Conservation (phyloP, 2,329 filamentous ascomycete species). For the Fusarium drepaniforme region DNA sequence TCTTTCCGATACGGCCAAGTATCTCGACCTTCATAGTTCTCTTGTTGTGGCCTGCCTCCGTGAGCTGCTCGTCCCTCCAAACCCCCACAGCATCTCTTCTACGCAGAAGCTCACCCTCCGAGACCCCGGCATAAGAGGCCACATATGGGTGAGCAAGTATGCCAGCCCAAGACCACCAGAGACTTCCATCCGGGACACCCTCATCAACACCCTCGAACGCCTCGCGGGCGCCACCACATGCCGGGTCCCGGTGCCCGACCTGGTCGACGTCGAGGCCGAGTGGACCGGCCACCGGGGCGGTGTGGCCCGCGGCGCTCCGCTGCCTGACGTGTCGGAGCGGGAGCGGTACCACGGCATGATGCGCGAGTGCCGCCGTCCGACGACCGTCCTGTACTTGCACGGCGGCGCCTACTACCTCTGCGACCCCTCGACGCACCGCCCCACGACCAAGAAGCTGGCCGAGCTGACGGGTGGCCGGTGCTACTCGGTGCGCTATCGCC, state of each 20-base stretch:
- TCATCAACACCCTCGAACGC: conserved; percentile 66
- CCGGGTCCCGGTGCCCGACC: conserved; percentile 59
- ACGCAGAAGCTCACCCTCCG: conserved; percentile 73
- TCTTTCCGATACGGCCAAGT: conserved; percentile 76
- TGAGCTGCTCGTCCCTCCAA: conserved; percentile 64
- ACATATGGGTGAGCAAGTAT: conserved; percentile 84
- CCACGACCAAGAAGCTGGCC: conserved; percentile 70
- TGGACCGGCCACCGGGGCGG: conserved; percentile 78
- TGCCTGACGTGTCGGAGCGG: conserved; percentile 70
- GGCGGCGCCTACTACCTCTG: conserved; percentile 81
- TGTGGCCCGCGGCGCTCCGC: conserved; percentile 61
- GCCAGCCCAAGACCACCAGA: conserved; percentile 71
- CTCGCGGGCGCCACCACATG: conserved; percentile 34
- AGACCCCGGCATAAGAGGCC: conserved; percentile 79
- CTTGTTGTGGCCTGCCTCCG: conserved; percentile 80
- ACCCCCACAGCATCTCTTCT: conserved; percentile 66
- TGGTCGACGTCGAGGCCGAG: conserved; percentile 74
- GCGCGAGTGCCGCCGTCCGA: conserved; percentile 72
- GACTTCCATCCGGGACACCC: conserved; percentile 65
- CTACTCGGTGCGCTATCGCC: conserved; percentile 79
- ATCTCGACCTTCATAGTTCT: conserved; percentile 83
- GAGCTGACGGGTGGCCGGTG: conserved; percentile 75
- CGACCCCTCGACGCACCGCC: conserved; percentile 77
- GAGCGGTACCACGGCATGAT: conserved; percentile 76
- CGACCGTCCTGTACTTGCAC: conserved; percentile 80